Evolutionary conservation across 192 early-diverging fungal genomes (phyloP), one percentile per base, ranked within the genome.

Genomic region (Paraglomus occultum): DNA sequence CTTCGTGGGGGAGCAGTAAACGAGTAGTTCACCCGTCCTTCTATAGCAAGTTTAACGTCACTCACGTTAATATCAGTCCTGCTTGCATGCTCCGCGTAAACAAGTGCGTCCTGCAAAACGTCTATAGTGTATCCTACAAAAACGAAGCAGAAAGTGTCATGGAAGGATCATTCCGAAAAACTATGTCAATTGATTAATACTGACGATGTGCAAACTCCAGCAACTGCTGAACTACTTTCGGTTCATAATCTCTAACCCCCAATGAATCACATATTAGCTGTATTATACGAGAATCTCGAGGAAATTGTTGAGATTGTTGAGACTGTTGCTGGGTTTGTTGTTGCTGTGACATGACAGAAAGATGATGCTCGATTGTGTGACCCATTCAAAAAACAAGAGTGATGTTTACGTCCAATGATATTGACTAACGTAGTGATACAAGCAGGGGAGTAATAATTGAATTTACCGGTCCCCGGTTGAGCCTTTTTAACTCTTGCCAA

Each of bases 181-280:
- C 48, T 39, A 47, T 48, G 8, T 14, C 20, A 66, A 11, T 45
- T 46, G 9, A 3, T 23, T 50, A 44, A 17, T 6, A 76, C 81
- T 50, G 81, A 92, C 92, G 77, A 79, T 97, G 91, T 49, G 92
- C 87, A 78, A 97, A 96, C 80, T 99, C 95, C 14, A 97, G 82
- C 51, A 97, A 73, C 70, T 94, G 94, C 59, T 92, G 91, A 22
- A 95, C 88, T 22, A 96, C 95, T 75, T 89, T 86, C 6, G 93
- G 92, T 65, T 96, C 94, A 74, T 90, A 95, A 70, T 97, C 93
- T 46, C 90, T 83, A 9, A 99, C 83, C 1, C 89, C 93, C 42
- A 91, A 86, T 14, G 92, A 88, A 65, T 92, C 89, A 53, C 97
- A 73, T 12, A 97, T 83, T 66, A 99, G 72, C 8, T 90, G 90